A percentile compares a stretch with the other conserved stretches of the same genome.
Conservation (phyloP, 495 filamentous ascomycete species). For the Immersiella caudata region DNA sequence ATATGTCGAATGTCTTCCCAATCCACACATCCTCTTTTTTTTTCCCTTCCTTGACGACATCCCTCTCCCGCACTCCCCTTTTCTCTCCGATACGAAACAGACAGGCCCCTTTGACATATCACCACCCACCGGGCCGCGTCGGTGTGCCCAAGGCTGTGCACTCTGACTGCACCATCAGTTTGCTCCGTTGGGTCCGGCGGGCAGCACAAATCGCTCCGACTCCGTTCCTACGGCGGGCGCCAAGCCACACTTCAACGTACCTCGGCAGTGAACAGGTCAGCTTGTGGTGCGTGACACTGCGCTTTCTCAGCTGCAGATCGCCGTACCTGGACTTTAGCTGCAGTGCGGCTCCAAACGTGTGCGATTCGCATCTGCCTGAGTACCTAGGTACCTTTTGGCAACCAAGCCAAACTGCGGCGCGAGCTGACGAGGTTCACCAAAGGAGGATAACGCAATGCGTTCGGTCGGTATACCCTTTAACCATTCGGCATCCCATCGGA, state of each 20-base stretch:
- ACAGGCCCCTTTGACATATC: background rate
- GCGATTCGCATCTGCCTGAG: too few relatives aligned
- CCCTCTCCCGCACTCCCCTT: background rate
- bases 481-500: too few relatives aligned
- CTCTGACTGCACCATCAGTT: background rate
- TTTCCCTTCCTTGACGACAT: background rate
- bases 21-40: background rate
- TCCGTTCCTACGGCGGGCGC: constrained; percentile 18
- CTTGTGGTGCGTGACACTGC: background rate
- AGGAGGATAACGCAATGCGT: too few relatives aligned
- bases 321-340: background rate
- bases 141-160: background rate
- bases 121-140: background rate
- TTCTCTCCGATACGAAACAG: background rate
- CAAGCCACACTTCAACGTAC: background rate
- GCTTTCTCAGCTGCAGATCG: background rate
- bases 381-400: too few relatives aligned
- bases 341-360: too few relatives aligned
- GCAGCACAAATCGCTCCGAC: constrained; percentile 9
- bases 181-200: constrained; percentile 15
- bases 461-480: too few relatives aligned
- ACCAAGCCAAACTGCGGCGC: too few relatives aligned
- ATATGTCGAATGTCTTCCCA: background rate
- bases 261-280: background rate
- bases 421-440: too few relatives aligned